phyloP scores from a whole-genome alignment of 176 grass and related monocot species.

The Eremochloa ophiuroides region DNA sequence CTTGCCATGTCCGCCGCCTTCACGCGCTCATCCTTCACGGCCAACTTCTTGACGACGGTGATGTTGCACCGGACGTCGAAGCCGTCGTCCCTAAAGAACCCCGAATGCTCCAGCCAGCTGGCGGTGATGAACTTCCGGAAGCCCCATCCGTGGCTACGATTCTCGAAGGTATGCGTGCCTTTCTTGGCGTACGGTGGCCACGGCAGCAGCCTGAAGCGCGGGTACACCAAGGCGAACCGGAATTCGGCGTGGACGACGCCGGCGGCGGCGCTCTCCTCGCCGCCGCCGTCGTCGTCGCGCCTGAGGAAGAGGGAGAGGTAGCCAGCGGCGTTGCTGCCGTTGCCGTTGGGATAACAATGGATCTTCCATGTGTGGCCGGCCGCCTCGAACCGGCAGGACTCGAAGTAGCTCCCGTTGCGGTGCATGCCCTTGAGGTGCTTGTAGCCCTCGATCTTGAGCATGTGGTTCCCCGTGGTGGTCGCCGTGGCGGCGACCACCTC shows the following conservation, averaged over 20 bases:
- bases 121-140: background rate
- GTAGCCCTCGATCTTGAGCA: slow-evolving; percentile 2
- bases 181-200: no score
- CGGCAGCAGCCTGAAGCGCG: no score
- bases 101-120: background rate
- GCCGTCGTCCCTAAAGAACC: background rate
- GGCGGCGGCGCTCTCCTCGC: background rate
- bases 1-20: background rate
- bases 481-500: background rate
- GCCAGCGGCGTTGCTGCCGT: background rate
- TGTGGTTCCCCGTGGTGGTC: background rate
- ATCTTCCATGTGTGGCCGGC: background rate
- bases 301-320: background rate
- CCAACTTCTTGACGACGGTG: background rate
- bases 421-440: background rate
- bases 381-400: background rate
- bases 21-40: background rate
- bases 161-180: background rate
- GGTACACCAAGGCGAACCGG: background rate
- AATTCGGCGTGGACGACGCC: background rate
- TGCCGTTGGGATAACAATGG: background rate
- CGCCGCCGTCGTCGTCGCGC: background rate
- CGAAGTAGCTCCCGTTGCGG: background rate
- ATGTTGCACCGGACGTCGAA: background rate
- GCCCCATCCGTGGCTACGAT: background rate